phyloP scores from a whole-genome alignment of 345 rosid genomes.

The Noccaea bulbosa region DNA sequence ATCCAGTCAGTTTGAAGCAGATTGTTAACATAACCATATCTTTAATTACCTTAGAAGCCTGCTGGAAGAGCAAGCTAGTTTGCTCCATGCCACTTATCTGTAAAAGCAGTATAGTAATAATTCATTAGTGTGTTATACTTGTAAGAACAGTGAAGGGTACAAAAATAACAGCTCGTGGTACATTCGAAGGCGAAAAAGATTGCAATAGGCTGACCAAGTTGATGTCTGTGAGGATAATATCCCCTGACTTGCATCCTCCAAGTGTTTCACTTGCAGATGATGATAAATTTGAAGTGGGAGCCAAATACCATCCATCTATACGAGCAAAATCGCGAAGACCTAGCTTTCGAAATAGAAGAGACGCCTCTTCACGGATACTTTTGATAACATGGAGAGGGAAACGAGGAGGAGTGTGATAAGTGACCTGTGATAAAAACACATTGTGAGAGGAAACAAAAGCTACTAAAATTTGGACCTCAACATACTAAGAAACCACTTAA shows the following conservation, averaged over 20 bases:
- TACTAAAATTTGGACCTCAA: too few relatives aligned
- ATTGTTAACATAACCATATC: conserved; percentile 9
- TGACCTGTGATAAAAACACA: conserved; percentile 60
- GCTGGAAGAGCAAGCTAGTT: conserved; percentile 95
- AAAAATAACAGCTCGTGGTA: conserved; percentile 1
- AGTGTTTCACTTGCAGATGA: conserved; percentile 51
- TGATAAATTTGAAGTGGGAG: conserved; percentile 49
- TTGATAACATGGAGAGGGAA: conserved; percentile 74
- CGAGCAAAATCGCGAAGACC: conserved; percentile 91
- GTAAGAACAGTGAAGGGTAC: conserved; percentile 5
- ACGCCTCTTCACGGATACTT: conserved; percentile 80
- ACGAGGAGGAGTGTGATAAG: conserved; percentile 95
- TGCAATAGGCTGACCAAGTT: conserved; percentile 67
- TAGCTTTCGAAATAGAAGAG: conserved; percentile 71
- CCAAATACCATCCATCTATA: conserved; percentile 95
- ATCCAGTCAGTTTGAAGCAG: conserved; percentile 21
- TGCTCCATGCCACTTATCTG: conserved; percentile 99
- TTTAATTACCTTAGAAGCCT: conserved; percentile 84
- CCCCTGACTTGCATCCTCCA: conserved; percentile 55
- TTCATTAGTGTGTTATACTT: not conserved
- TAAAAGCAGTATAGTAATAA: conserved; percentile 25
- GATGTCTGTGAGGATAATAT: conserved; percentile 77
- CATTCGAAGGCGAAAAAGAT: conserved; percentile 9
- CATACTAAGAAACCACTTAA: conserved; percentile 12
- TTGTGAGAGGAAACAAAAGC: conserved; percentile 6